Evolutionary conservation across 1,139 yeast genomes (phyloP).

Genomic region (Blastobotrys illinoisensis): DNA sequence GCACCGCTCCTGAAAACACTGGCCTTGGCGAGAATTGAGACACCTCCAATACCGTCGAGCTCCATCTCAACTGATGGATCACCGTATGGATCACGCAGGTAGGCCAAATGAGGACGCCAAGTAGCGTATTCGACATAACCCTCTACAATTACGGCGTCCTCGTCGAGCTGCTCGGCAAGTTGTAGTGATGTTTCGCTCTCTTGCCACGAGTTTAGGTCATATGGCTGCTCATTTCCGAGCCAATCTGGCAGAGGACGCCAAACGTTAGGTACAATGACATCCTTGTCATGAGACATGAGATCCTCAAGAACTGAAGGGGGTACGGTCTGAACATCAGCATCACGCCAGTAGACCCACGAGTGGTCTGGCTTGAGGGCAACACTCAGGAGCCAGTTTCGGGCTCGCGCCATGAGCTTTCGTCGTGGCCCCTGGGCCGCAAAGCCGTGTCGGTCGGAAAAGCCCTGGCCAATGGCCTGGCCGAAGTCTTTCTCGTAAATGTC

Average conservation of each 20-base stretch:
- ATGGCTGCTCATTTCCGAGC: constrained; percentile 86
- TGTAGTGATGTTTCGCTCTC: constrained; percentile 80
- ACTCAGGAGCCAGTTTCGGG: constrained; percentile 63
- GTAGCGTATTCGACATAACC: constrained; percentile 91
- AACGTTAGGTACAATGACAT: constrained; percentile 77
- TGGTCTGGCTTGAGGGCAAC: constrained; percentile 63
- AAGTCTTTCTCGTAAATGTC: constrained; percentile 60
- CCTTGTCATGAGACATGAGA: constrained; percentile 58
- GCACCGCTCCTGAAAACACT: constrained; percentile 74
- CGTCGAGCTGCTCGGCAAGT: constrained; percentile 69
- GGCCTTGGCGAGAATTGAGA: constrained; percentile 75
- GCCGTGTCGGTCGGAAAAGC: constrained; percentile 76
- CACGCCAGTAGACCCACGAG: constrained; percentile 78
- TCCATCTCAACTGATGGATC: constrained; percentile 85
- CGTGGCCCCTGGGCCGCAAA: constrained; percentile 72
- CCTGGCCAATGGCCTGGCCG: constrained; percentile 70
- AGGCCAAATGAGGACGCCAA: constrained; percentile 89
- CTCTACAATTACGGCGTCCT: constrained; percentile 86
- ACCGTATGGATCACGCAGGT: constrained; percentile 79
- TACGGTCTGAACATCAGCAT: constrained; percentile 61
- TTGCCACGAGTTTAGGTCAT: constrained; percentile 87
- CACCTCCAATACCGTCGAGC: constrained; percentile 89
- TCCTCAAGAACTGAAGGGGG: constrained; percentile 60
- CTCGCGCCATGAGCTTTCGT: constrained; percentile 67
- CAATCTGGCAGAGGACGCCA: constrained; percentile 92